Base-by-base conservation (phyloP, 2,329 filamentous ascomycete genomes). In the Capronia epimyces region DNA sequence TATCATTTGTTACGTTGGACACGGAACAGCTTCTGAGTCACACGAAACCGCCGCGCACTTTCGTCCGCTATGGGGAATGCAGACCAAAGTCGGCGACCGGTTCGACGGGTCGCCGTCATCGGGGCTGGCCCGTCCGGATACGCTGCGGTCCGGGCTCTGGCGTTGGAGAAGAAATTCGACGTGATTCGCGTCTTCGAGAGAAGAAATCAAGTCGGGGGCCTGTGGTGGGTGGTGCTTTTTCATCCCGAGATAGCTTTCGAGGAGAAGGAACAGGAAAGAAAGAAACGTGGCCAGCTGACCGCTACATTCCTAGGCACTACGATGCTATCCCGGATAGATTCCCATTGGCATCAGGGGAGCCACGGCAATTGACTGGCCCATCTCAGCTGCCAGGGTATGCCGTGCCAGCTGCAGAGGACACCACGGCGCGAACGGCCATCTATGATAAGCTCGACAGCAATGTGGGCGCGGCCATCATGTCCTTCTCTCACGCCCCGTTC, bases 171-270 rank as follows among this genome's bases (percentile, higher is more conserved):
- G 1, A 48, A 51, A 7, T 68, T 68, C 43, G 52, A 62, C n/a
- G 61, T 36, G 0, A 64, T 67, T 42, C 61, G 62, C 7, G 58
- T 67, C 3, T 68, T 67, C 32, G 66, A 67, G 49, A 55, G 66
- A 49, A 61, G 62, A 27, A 56, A 65, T 46, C 53, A 55, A 13
- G 57, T 63, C 2, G 66, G 66, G 13, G 66, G 66, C 5, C 62
- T 63, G 3, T 68, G 66, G 66, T 47, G 27, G 10, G 44, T 24
- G 8, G 27, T 29, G 8, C 27, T 13, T 7, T 13, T 29, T 29
- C 13, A 29, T 29, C 27, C 27, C 27, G 27, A 13, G 27, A 29
- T 8, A 13, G 27, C 8, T 13, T 7, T 8, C 27, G 8, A 29
- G 8, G 27, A 29, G 27, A 29, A 29, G 13, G 27, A 29, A 29